phyloP scores from a whole-genome alignment of 768 basidiomycete species.

The Suillus placidus region DNA sequence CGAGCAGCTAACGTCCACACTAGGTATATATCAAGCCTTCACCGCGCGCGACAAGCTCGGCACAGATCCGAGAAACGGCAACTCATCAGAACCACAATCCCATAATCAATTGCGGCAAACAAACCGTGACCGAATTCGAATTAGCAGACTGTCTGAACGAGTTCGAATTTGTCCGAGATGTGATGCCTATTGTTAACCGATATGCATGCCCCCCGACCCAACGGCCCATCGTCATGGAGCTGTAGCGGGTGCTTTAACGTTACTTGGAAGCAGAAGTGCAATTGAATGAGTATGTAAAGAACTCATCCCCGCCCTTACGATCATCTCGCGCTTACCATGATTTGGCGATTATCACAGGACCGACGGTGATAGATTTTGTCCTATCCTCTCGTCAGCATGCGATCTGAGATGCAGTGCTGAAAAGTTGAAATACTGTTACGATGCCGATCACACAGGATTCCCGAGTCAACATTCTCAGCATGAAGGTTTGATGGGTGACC shows the following conservation, averaged over 20 bases:
- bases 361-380: neutral
- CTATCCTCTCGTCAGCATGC: neutral
- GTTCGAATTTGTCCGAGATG: neutral
- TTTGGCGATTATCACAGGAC: neutral
- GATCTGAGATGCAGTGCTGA: neutral
- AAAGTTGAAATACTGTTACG: neutral
- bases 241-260: neutral
- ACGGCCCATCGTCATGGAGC: neutral
- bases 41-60: slow-evolving; percentile 59
- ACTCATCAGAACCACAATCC: neutral
- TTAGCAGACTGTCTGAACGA: neutral
- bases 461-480: neutral
- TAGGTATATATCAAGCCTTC: slow-evolving; percentile 62
- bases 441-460: neutral
- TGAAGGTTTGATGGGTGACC: slow-evolving; percentile 1
- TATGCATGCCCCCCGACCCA: neutral
- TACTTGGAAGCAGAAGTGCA: neutral
- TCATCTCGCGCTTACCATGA: neutral
- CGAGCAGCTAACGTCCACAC: neutral
- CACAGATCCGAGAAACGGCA: slow-evolving; percentile 44
- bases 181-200: neutral
- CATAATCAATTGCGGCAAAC: neutral
- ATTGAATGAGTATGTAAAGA: neutral
- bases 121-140: neutral
- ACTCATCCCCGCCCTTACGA: neutral